These are phyloP conservation scores for Solanum virginianum DNA, from an alignment of 257 asterid genomes.

Conservation along the genomic window DNA sequence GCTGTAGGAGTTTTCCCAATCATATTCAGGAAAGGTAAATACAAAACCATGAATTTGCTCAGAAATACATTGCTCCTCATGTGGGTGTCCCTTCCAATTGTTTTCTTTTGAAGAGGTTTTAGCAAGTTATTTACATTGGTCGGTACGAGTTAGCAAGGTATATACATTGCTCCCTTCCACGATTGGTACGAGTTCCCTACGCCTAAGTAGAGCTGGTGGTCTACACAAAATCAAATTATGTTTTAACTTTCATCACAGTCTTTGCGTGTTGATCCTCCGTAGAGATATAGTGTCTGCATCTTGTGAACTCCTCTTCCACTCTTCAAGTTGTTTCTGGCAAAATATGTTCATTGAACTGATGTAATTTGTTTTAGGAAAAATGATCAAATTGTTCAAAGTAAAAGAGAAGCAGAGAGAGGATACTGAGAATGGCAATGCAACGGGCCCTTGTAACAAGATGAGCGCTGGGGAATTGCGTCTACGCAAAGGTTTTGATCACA, in stretches of 20 bases:
- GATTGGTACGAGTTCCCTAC: not conserved
- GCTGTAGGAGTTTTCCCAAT: not conserved
- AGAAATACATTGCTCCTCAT: not conserved
- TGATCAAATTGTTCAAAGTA: conserved; percentile 26
- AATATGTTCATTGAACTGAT: not conserved
- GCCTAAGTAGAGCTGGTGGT: not conserved
- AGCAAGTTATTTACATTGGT: not conserved
- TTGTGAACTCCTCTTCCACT: not conserved
- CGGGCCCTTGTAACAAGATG: conserved; percentile 11
- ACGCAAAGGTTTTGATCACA: conserved; percentile 13
- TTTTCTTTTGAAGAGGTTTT: not conserved
- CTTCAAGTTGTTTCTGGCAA: not conserved
- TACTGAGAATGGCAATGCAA: conserved; percentile 4
- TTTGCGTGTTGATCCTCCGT: not conserved
- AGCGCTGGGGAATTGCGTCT: conserved; percentile 21
- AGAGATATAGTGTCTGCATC: not conserved
- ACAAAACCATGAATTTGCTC: not conserved
- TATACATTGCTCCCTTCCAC: not conserved
- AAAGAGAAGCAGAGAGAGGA: conserved; percentile 20
- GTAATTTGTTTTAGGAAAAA: conserved; percentile 7
- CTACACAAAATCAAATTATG: not conserved
- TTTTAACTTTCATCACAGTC: not conserved
- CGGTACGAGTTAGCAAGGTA: not conserved
- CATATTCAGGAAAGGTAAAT: not conserved
- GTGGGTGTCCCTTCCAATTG: not conserved